Conservation (phyloP, 2,329 filamentous ascomycete species). For the Paraconiothyrium sp. region DNA sequence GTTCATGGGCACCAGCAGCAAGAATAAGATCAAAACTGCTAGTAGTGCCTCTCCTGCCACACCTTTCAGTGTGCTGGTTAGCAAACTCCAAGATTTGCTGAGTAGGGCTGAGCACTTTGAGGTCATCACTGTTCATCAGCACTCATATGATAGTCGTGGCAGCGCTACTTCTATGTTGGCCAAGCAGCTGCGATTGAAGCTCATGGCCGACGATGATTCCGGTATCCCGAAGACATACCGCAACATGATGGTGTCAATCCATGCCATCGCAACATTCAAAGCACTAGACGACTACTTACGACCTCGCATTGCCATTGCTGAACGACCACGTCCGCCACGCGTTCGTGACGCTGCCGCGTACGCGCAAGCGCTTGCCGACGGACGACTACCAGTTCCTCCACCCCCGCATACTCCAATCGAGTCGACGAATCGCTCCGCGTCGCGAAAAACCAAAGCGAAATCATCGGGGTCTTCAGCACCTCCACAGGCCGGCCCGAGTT, state of each 20-base stretch:
- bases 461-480: slow-evolving; percentile 50
- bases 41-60: slow-evolving; percentile 77
- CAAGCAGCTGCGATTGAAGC: slow-evolving; percentile 89
- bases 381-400: slow-evolving; percentile 41
- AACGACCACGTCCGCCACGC: slow-evolving; percentile 72
- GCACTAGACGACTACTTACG: slow-evolving; percentile 94
- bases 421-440: slow-evolving; percentile 36
- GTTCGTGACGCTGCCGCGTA: slow-evolving; percentile 75
- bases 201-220: slow-evolving; percentile 89
- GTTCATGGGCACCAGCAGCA: slow-evolving; percentile 82
- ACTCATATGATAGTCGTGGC: slow-evolving; percentile 87
- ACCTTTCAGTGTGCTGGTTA: slow-evolving; percentile 87
- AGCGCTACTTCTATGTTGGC: slow-evolving; percentile 95
- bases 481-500: slow-evolving; percentile 55
- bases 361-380: slow-evolving; percentile 72
- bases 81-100: slow-evolving; percentile 93
- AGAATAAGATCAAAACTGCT: slow-evolving; percentile 69
- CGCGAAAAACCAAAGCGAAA: slow-evolving; percentile 47
- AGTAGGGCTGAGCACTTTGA: slow-evolving; percentile 98
- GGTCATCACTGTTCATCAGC: slow-evolving; percentile 93
- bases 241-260: slow-evolving; percentile 98
- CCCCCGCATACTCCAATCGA: slow-evolving; percentile 49
- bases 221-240: slow-evolving; percentile 88
- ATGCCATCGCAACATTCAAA: slow-evolving; percentile 98
- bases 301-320: slow-evolving; percentile 83